Evolutionary conservation across 2,329 filamentous ascomycete genomes (phyloP).

Genomic region (Arthrobotrys sinensis): DNA sequence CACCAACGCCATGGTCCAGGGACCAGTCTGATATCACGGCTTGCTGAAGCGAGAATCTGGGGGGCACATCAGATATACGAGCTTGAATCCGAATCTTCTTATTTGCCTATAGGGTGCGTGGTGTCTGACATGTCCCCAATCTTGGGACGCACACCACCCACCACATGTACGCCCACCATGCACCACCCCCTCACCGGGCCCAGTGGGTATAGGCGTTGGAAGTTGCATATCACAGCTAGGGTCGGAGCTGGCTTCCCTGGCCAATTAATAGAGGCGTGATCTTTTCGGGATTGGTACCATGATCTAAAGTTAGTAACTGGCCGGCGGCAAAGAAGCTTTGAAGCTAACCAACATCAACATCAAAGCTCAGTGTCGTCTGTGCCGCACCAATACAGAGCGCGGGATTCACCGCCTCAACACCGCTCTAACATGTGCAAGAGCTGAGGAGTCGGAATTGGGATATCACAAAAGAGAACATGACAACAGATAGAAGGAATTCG

Average conservation of each 20-base stretch:
- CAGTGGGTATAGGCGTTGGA: slow-evolving; percentile 9
- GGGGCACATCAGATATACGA: slow-evolving; percentile 55
- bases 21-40: slow-evolving; percentile 56
- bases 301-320: slow-evolving; percentile 52
- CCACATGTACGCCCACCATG: no score
- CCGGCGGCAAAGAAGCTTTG: slow-evolving; percentile 46
- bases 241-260: background rate
- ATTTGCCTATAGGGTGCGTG: slow-evolving; percentile 33
- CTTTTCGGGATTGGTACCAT: slow-evolving; percentile 20
- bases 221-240: slow-evolving; percentile 4
- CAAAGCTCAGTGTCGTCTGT: slow-evolving; percentile 46
- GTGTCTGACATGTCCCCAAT: slow-evolving; percentile 20
- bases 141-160: slow-evolving; percentile 15
- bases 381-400: slow-evolving; percentile 45
- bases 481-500: background rate
- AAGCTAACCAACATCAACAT: slow-evolving; percentile 44
- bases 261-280: slow-evolving; percentile 21
- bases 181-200: background rate
- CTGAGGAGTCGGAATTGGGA: slow-evolving; percentile 20
- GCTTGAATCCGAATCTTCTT: slow-evolving; percentile 42
- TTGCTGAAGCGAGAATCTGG: slow-evolving; percentile 61
- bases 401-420: slow-evolving; percentile 46
- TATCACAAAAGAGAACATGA: slow-evolving; percentile 33
- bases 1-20: slow-evolving; percentile 60
- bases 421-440: slow-evolving; percentile 25